A percentile compares a stretch with the other conserved stretches of the same genome.
phyloP scores from a whole-genome alignment of 257 asterid genomes.

The Ilex aquifolium region DNA sequence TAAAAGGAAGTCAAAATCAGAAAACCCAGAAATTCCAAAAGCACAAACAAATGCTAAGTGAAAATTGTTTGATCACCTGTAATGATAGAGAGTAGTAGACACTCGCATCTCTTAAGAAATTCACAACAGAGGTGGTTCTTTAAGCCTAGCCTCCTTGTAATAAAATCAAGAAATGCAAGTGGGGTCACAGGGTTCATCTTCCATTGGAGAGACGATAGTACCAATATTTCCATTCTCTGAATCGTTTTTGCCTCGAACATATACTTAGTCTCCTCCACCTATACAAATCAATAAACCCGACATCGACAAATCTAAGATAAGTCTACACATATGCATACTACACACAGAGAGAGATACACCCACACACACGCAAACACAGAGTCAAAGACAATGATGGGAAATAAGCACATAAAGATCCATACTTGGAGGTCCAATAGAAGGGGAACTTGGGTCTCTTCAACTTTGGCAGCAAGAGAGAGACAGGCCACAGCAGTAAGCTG shows the following conservation, averaged over 20 bases:
- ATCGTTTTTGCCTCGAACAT: constrained; percentile 55
- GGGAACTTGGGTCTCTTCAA: constrained; percentile 79
- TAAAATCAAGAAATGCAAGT: constrained; percentile 45
- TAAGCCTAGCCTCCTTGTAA: constrained; percentile 30
- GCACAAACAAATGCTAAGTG: neutral
- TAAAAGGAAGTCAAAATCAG: neutral
- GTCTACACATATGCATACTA: too few relatives aligned
- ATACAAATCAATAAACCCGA: neutral
- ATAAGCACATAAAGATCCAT: neutral
- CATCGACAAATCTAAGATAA: too few relatives aligned
- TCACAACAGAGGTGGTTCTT: constrained; percentile 16
- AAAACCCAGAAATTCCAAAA: neutral
- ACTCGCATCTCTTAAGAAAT: constrained; percentile 45
- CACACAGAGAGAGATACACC: too few relatives aligned
- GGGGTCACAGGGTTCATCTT: constrained; percentile 72
- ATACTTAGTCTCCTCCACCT: constrained; percentile 50
- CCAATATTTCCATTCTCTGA: constrained; percentile 63
- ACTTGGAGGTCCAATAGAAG: constrained; percentile 76
- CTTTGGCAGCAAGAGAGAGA: constrained; percentile 88
- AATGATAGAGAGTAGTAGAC: constrained; percentile 42
- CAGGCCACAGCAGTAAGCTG: constrained; percentile 81
- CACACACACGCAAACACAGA: too few relatives aligned
- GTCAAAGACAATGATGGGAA: too few relatives aligned
- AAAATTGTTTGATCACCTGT: constrained; percentile 25
- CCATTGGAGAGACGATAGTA: constrained; percentile 65